Evolutionary conservation across 2,329 filamentous ascomycete species (phyloP).

Genomic region (Venturia carpophila): DNA sequence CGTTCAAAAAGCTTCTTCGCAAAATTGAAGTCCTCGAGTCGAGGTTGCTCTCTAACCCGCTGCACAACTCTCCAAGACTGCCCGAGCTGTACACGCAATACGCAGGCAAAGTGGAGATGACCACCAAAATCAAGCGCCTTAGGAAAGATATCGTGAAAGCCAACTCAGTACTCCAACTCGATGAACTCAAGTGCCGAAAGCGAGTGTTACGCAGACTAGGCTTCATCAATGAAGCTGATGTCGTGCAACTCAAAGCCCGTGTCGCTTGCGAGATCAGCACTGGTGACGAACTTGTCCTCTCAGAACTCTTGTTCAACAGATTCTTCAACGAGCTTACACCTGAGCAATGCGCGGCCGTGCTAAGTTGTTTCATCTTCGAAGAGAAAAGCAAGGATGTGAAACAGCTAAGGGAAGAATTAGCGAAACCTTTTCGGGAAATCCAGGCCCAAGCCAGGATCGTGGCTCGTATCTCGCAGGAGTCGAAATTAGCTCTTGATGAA

Average conservation of each 20-base stretch:
- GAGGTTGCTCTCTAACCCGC: conserved; percentile 74
- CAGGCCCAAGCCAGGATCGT: conserved; percentile 79
- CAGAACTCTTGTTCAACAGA: conserved; percentile 88
- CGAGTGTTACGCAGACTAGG: conserved; percentile 86
- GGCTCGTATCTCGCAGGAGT: conserved; percentile 89
- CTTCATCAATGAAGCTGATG: conserved; percentile 92
- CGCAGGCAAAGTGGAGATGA: conserved; percentile 65
- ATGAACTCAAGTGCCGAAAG: conserved; percentile 94
- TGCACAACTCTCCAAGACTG: conserved; percentile 83
- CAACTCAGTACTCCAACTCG: conserved; percentile 82
- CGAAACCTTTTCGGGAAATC: conserved; percentile 78
- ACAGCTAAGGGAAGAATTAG: conserved; percentile 69
- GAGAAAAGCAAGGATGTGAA: conserved; percentile 78
- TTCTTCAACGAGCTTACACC: conserved; percentile 96
- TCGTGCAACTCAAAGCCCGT: conserved; percentile 92
- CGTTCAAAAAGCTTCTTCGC: conserved; percentile 80
- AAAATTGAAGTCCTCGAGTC: conserved; percentile 98
- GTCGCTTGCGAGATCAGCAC: conserved; percentile 98
- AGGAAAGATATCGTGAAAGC: conserved; percentile 83
- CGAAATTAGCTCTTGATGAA: conserved; percentile 88
- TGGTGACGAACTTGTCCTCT: conserved; percentile 87
- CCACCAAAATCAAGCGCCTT: conserved; percentile 72
- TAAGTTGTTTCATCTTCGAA: conserved; percentile 96
- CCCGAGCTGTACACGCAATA: conserved; percentile 83
- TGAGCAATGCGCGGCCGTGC: conserved; percentile 74